Evolutionary conservation across 768 basidiomycete species (phyloP).

Genomic region (Boletus subparvulus): DNA sequence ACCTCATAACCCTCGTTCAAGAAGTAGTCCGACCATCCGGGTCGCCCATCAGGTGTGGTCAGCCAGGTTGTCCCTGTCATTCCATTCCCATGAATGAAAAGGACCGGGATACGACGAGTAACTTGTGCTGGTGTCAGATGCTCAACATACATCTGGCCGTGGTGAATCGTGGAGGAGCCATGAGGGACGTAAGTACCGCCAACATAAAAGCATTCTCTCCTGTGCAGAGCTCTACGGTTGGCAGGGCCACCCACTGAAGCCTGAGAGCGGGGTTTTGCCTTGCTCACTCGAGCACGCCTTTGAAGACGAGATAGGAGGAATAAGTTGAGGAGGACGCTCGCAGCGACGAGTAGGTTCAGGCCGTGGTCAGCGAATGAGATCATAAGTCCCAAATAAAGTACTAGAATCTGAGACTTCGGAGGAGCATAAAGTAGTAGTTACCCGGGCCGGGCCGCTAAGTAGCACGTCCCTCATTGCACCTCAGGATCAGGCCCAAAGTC

Average conservation of each 20-base stretch:
- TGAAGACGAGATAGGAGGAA: slow-evolving; percentile 9
- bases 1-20: slow-evolving; percentile 52
- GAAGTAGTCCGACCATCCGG: slow-evolving; percentile 60
- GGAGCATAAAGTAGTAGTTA: no score
- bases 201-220: slow-evolving; percentile 48
- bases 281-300: not conserved
- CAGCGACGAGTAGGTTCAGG: slow-evolving; percentile 4
- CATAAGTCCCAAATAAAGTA: slow-evolving; percentile 2
- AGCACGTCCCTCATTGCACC: not conserved
- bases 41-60: slow-evolving; percentile 53
- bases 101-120: slow-evolving; percentile 41
- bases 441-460: not conserved
- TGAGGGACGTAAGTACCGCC: slow-evolving; percentile 41
- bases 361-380: slow-evolving; percentile 2
- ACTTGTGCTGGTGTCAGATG: slow-evolving; percentile 42
- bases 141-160: slow-evolving; percentile 54
- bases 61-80: slow-evolving; percentile 55
- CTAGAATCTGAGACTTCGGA: no score
- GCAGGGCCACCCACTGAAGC: not conserved
- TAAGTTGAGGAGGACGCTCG: slow-evolving; percentile 21
- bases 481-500: not conserved
- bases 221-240: slow-evolving; percentile 38
- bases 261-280: not conserved
- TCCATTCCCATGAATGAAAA: slow-evolving; percentile 51
- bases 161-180: slow-evolving; percentile 38